phyloP scores from a whole-genome alignment of 129 eudicot species.

The Helianthus tuberosus region DNA sequence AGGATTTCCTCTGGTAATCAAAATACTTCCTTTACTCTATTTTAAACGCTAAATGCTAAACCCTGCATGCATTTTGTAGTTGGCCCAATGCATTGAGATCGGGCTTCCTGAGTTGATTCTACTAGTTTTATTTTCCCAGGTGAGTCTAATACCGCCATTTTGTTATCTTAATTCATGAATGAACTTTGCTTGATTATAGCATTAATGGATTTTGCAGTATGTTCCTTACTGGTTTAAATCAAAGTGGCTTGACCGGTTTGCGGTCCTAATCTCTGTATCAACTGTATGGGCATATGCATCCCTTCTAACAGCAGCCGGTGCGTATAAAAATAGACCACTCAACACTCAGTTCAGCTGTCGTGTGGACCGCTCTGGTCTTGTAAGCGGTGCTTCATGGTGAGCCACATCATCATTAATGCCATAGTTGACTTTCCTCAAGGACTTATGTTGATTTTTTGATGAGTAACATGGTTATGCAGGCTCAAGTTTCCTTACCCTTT shows the following conservation, averaged over 20 bases:
- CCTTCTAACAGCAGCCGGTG: conserved; percentile 88
- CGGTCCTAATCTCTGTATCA: conserved; percentile 65
- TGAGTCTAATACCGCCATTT: conserved; percentile 25
- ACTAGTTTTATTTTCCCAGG: conserved; percentile 68
- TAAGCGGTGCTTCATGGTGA: conserved; percentile 79
- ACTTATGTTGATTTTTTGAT: not conserved
- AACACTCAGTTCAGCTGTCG: conserved; percentile 92
- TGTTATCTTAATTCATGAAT: not conserved
- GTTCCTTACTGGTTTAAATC: conserved; percentile 53
- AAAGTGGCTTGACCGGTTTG: conserved; percentile 63
- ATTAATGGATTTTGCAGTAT: conserved; percentile 49
- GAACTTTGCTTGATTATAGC: conserved; percentile 8
- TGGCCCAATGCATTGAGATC: conserved; percentile 80
- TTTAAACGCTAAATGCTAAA: not conserved
- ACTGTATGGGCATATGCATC: conserved; percentile 87
- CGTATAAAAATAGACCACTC: conserved; percentile 65
- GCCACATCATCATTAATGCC: conserved; percentile 19
- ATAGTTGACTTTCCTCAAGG: not conserved
- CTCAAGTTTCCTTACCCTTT: conserved; percentile 87
- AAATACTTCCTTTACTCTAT: not conserved
- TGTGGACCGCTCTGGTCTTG: conserved; percentile 86
- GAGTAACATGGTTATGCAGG: conserved; percentile 38
- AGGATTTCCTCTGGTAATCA: conserved; percentile 80
- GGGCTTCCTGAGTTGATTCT: conserved; percentile 85
- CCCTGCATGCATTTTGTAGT: conserved; percentile 30